Conservation (phyloP, 163 green algal species). For the Chlorella variabilis region DNA sequence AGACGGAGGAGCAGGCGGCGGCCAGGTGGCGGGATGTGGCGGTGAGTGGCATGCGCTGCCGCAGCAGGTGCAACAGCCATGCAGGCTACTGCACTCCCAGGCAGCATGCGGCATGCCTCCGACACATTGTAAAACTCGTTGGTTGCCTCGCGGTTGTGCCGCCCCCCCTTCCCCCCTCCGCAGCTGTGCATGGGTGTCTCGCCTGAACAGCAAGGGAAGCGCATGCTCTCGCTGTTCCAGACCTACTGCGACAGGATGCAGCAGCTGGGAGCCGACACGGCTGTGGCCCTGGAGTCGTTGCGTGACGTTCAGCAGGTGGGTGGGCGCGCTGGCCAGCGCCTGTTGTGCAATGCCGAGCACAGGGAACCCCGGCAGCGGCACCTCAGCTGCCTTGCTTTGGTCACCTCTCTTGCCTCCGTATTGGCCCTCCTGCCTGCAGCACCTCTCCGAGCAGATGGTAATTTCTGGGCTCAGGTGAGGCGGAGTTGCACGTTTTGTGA, state of each 20-base stretch:
- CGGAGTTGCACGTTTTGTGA: no score
- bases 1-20: background rate
- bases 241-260: background rate
- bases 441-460: background rate
- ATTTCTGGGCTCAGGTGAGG: no score
- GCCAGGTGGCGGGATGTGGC: constrained; percentile 1
- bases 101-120: no score
- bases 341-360: background rate
- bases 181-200: constrained; percentile 12
- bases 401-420: no score
- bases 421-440: background rate
- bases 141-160: no score
- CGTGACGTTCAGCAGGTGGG: constrained; percentile 23
- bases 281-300: background rate
- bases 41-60: constrained; percentile 12
- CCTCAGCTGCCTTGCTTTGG: no score
- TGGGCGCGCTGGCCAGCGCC: background rate
- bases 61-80: no score
- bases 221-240: background rate
- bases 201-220: background rate
- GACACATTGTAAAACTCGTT: no score
- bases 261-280: background rate
- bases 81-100: no score
- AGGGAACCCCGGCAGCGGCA: no score
- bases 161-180: no score